Evolutionary conservation across 1,139 yeast genomes (phyloP), one percentile per base, ranked within the genome.

Genomic region (Pichia sp.): DNA sequence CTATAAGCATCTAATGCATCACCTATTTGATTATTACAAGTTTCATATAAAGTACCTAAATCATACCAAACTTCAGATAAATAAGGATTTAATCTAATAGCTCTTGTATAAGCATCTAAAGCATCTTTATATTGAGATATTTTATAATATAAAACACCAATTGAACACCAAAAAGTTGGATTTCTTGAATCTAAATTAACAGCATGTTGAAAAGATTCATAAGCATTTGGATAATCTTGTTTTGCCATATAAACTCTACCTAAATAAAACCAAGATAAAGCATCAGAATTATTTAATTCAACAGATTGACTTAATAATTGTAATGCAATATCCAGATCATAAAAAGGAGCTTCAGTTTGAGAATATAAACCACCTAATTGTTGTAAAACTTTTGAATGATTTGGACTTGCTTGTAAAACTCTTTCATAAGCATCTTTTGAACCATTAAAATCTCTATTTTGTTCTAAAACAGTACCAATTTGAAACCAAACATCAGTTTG

Each of bases 401-500:
- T 84, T 35, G 96, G 96, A 59, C 87, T 87, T 31, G 86, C 93
- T 54, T 80, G 78, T 46, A 91, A 68, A 1, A 91, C 97, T 48
- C 91, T 78, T 63, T 91, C 96, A 62, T 91, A 91, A 10, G 97
- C 97, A 50, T 89, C 40, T 55, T 82, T 80, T 7, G 98, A 97
- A 31, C 89, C 86, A 48, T 73, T 76, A 75, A 86, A 89, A 60
- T 89, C 95, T 59, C 88, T 82, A 64, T 86, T 93, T 58, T 86
- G 95, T 61, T 91, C 98, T 56, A 91, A 74, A 1, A 91, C 97
- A 31, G 88, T 84, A 35, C 98, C 98, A 51, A 91, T 84, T 64
- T 91, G 98, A 68, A 91, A 91, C 97, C 97, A 91, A 42, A 91
- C 94, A 60, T 91, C 98, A 36, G 95, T 89, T 60, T 88, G 96